phyloP scores from a whole-genome alignment of 2,329 filamentous ascomycete species.

The Sclerotinia trifoliorum region DNA sequence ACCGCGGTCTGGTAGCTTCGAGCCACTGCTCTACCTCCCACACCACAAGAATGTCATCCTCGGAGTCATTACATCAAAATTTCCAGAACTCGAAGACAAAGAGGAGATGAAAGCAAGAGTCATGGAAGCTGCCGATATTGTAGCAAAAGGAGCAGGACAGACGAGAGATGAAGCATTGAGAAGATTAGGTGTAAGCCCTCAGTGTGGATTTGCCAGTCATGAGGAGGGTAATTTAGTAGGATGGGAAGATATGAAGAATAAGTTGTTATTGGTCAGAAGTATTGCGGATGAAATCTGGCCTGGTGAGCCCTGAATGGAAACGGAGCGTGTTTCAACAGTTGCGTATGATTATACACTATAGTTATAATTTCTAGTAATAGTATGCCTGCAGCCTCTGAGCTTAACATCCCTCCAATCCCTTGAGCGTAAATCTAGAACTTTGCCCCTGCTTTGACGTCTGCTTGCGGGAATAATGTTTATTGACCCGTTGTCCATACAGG shows the following conservation, averaged over 20 bases:
- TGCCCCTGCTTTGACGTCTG: neutral
- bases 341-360: neutral
- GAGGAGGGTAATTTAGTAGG: constrained; percentile 62
- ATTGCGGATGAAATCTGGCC: constrained; percentile 73
- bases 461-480: neutral
- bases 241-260: constrained; percentile 69
- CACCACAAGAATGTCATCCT: constrained; percentile 63
- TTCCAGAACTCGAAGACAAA: constrained; percentile 61
- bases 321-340: neutral
- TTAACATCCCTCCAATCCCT: neutral
- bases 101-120: constrained; percentile 61
- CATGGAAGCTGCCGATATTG: constrained; percentile 61
- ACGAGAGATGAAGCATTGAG: constrained; percentile 66
- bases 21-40: constrained; percentile 61
- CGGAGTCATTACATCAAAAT: constrained; percentile 63
- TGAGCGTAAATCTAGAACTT: too few species aligned
- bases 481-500: too few species aligned
- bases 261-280: constrained; percentile 67
- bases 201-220: constrained; percentile 59
- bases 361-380: neutral
- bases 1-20: constrained; percentile 62
- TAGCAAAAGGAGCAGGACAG: constrained; percentile 66
- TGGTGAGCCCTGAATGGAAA: constrained; percentile 27
- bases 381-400: neutral
- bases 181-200: constrained; percentile 66